phyloP scores from a whole-genome alignment of 306 rosid species.

The Prunus salicina region DNA sequence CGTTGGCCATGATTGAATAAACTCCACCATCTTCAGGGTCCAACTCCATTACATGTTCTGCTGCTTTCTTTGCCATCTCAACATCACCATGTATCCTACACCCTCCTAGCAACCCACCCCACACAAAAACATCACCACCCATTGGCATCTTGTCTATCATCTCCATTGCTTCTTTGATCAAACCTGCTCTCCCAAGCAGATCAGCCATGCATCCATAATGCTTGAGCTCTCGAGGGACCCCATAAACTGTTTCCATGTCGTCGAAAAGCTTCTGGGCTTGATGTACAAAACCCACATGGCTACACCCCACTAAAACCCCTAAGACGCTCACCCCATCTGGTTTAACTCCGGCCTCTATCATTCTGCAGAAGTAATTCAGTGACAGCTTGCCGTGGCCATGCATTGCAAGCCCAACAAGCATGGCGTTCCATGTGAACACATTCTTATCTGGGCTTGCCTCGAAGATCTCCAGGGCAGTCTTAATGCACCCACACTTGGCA shows the following conservation, averaged over 20 bases:
- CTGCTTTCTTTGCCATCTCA: conserved; percentile 63
- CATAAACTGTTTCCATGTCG: conserved; percentile 52
- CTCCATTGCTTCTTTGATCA: conserved; percentile 55
- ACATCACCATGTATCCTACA: conserved; percentile 75
- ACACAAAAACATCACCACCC: conserved; percentile 68
- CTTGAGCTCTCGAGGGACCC: conserved; percentile 55
- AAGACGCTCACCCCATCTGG: conserved; percentile 71
- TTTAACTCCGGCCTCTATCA: conserved; percentile 39
- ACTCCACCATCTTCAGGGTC: conserved; percentile 85
- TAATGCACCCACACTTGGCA: conserved; percentile 71
- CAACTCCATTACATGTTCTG: conserved; percentile 58
- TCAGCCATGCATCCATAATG: conserved; percentile 89
- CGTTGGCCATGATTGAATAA: conserved; percentile 65
- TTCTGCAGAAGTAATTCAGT: conserved; percentile 43
- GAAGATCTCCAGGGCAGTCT: conserved; percentile 51
- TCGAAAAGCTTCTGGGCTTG: conserved; percentile 58
- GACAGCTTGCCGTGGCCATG: conserved; percentile 53
- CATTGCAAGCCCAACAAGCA: conserved; percentile 73
- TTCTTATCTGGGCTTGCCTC: conserved; percentile 43
- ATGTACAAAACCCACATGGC: conserved; percentile 61
- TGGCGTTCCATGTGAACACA: conserved; percentile 76
- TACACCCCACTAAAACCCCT: conserved; percentile 69
- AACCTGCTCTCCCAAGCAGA: conserved; percentile 66
- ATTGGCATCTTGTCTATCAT: conserved; percentile 59
- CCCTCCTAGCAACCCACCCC: conserved; percentile 83